phyloP scores from a whole-genome alignment of 768 basidiomycete genomes.

The Russula abietina region DNA sequence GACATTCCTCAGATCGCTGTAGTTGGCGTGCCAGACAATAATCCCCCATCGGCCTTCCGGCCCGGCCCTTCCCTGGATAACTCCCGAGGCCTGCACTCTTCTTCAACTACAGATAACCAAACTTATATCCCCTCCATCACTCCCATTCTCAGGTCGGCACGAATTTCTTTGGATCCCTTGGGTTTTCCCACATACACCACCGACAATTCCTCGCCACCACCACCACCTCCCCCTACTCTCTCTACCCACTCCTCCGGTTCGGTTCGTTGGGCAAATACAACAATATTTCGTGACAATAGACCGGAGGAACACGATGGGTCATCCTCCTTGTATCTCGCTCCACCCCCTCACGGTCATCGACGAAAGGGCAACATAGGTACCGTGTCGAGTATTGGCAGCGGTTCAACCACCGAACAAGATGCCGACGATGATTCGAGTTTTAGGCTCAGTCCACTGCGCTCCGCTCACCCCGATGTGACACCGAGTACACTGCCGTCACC shows the following conservation, averaged over 20 bases:
- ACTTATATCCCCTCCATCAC: constrained; percentile 17
- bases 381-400: no score
- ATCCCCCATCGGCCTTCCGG: not conserved
- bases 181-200: constrained; percentile 30
- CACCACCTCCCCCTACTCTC: constrained; percentile 75
- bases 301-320: constrained; percentile 47
- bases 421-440: no score
- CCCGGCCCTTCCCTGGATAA: not conserved
- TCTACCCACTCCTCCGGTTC: no score
- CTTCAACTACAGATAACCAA: constrained; percentile 11
- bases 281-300: no score
- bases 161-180: no score
- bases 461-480: constrained; percentile 34
- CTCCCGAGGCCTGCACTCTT: not conserved
- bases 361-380: constrained; percentile 58
- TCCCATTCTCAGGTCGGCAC: no score
- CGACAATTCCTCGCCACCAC: constrained; percentile 36
- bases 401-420: no score
- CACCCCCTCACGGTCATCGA: constrained; percentile 36
- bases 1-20: no score
- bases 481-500: constrained; percentile 34
- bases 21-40: constrained; percentile 21
- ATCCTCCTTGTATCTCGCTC: constrained; percentile 45
- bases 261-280: no score
- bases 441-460: no score